phyloP scores from a whole-genome alignment of 495 filamentous ascomycete species.

The Penicillium paxilli region DNA sequence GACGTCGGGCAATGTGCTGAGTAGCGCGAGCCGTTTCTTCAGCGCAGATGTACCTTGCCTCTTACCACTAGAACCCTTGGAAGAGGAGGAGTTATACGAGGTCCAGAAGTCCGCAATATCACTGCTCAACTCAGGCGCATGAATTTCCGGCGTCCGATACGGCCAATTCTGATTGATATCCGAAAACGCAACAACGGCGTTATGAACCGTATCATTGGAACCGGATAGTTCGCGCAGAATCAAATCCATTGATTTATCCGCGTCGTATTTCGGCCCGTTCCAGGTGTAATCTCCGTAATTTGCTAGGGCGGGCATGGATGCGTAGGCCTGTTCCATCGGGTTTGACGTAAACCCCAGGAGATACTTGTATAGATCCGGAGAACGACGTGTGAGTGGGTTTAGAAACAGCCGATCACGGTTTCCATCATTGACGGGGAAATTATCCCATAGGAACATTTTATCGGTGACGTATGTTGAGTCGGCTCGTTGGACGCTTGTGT shows the following conservation, averaged over 20 bases:
- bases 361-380: conserved; percentile 9
- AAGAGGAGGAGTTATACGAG: not conserved
- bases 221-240: conserved; percentile 12
- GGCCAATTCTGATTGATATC: conserved; percentile 20
- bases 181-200: conserved; percentile 8
- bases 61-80: not conserved
- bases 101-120: conserved; percentile 15
- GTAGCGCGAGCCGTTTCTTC: conserved; percentile 1
- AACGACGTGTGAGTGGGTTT: conserved; percentile 13
- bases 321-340: conserved; percentile 14
- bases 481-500: conserved; percentile 10
- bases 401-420: conserved; percentile 15
- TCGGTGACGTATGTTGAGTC: conserved; percentile 13
- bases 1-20: conserved; percentile 3
- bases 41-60: not conserved
- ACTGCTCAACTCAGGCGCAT: conserved; percentile 6
- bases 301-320: conserved; percentile 13
- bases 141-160: conserved; percentile 2
- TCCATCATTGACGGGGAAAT: conserved; percentile 18
- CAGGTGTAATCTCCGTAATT: conserved; percentile 18
- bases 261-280: conserved; percentile 11
- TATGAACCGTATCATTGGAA: conserved; percentile 1
- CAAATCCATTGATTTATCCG: conserved; percentile 4
- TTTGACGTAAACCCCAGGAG: conserved; percentile 19
- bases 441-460: conserved; percentile 16